Percentiles rank a stretch among this genome's conserved stretches.
phyloP scores from a whole-genome alignment of 2,329 filamentous ascomycete species.

The Aspergillus pseudoterreus region DNA sequence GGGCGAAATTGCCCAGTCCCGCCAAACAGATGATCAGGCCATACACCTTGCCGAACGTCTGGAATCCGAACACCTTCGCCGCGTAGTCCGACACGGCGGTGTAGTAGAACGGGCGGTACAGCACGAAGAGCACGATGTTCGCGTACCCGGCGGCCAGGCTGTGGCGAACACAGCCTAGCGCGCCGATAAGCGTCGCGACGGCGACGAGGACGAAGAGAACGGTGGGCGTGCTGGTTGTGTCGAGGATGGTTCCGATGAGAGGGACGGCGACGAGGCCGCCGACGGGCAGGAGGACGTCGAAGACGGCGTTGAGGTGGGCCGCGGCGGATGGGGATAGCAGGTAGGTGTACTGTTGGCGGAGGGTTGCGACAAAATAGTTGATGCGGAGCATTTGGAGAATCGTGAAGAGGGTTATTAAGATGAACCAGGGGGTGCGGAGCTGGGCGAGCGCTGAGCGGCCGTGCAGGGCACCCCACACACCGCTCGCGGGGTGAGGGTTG shows the following conservation, averaged over 20 bases:
- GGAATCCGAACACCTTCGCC: conserved; percentile 88
- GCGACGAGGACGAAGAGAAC: conserved; percentile 68
- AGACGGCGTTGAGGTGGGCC: conserved; percentile 72
- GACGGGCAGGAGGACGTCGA: conserved; percentile 78
- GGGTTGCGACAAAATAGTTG: conserved; percentile 85
- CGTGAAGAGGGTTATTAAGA: conserved; percentile 80
- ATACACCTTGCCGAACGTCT: conserved; percentile 91
- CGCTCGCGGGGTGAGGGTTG: conserved; percentile 24
- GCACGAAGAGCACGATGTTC: conserved; percentile 73
- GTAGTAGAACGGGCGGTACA: conserved; percentile 86
- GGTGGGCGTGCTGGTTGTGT: conserved; percentile 68
- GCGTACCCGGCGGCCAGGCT: conserved; percentile 67
- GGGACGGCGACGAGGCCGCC: conserved; percentile 82
- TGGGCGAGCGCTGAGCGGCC: conserved; percentile 67
- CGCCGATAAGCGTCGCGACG: conserved; percentile 69
- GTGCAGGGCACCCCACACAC: conserved; percentile 74
- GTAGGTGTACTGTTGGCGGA: conserved; percentile 75
- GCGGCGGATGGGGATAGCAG: conserved; percentile 65
- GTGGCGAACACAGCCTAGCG: conserved; percentile 70
- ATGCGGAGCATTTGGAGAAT: conserved; percentile 73
- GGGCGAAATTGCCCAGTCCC: conserved; percentile 78
- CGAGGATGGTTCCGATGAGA: conserved; percentile 77
- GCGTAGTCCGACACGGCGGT: conserved; percentile 83
- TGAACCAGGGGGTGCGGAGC: conserved; percentile 76
- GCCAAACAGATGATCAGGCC: conserved; percentile 83